Evolutionary conservation across 371 early-diverging fungal species (phyloP), one percentile per base, ranked within the genome.

Genomic region (Apophysomyces sp.): DNA sequence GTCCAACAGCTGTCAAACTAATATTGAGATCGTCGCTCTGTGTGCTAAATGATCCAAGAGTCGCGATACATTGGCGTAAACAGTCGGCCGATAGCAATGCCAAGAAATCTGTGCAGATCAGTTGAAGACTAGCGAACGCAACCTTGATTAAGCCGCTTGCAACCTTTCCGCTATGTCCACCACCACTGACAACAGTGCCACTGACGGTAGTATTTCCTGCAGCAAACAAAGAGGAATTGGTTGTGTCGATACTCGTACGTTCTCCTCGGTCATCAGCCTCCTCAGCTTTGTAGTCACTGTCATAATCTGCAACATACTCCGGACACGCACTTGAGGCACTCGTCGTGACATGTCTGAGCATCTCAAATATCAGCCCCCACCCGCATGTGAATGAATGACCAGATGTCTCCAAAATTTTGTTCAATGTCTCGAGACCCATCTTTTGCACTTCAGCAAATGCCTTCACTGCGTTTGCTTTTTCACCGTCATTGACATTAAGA

Each of bases 101-200:
- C 29, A 99, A 62, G 63, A 97, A 97, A 67, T 99, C 98, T 4
- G 94, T 91, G 71, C 97, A 97, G n/a, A 99, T 93, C 26, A 98
- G 73, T 71, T 98, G 97, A 40, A 98, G 72, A 57, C 91, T 94
- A 3, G 97, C 90, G 63, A 98, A 98, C 2, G 94, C 97, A 28
- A 90, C 80, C 12, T 94, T 88, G 59, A 97, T 89, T 12, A 97
- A 79, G 1, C 86, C 86, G 16, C 77, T 65, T 1, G 80, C 58
- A 36, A 70, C 63, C 32, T 72, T 73, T 2, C 41, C 44, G 16
- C 41, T 31, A 3, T 30, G 36, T 8, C 34, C 15, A 13, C 57
- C 12, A 3, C 18, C n/a, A 32, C 53, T 36, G 9, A 28, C 27
- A n/a, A 21, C 37, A 4, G 34, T 41, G 16, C 30, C 49, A 13